phyloP scores from a whole-genome alignment of 164 flowering plant genomes.

The Magnolia kwangsiensis region DNA sequence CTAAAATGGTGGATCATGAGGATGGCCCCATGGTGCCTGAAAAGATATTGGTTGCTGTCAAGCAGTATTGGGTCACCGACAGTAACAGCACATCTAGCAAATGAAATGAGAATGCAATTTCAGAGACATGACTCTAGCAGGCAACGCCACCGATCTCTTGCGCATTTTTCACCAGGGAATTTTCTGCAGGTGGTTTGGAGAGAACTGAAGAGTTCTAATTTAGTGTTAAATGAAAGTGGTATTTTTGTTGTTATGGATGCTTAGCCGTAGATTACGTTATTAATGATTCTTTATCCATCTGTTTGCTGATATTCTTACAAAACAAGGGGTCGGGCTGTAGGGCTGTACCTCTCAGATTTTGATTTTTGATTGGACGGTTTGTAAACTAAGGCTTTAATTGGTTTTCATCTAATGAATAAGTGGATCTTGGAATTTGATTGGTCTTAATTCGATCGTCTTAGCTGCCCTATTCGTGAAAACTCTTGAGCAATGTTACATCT shows the following conservation, averaged over 20 bases:
- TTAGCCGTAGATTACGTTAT: neutral
- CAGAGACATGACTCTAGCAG: neutral
- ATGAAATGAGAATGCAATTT: neutral
- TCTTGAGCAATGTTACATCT: too few species aligned
- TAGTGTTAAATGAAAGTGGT: neutral
- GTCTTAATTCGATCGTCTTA: too few species aligned
- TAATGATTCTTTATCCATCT: neutral
- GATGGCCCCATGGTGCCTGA: constrained; percentile 89
- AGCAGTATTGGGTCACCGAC: constrained; percentile 57
- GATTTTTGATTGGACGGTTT: too few species aligned
- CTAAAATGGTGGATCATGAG: constrained; percentile 85
- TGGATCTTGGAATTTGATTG: too few species aligned
- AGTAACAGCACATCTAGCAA: neutral
- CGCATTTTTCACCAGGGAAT: neutral
- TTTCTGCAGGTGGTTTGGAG: neutral
- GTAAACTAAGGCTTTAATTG: too few species aligned
- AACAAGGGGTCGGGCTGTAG: neutral
- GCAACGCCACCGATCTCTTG: neutral
- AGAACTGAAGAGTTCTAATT: neutral
- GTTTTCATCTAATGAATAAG: too few species aligned
- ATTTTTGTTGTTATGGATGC: neutral
- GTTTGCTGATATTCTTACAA: neutral
- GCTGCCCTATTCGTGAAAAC: too few species aligned
- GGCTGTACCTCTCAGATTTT: too few species aligned
- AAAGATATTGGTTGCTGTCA: constrained; percentile 78